These are phyloP conservation scores for Penicillium longicatenatum DNA, from an alignment of 495 filamentous ascomycete species.

Conservation along the genomic window DNA sequence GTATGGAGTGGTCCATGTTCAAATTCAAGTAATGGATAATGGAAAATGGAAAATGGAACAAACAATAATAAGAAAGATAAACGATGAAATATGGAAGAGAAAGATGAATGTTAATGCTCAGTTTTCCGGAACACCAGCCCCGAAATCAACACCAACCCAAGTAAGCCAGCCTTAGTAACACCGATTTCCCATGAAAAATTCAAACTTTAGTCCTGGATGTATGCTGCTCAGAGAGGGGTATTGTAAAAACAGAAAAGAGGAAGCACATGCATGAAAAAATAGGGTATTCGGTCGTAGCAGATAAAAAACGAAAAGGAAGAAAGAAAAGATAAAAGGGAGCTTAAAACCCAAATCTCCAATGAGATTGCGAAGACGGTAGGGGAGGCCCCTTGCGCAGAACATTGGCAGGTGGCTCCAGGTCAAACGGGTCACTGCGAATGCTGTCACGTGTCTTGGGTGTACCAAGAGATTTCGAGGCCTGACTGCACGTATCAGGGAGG, in stretches of 20 bases:
- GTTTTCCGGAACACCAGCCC: neutral
- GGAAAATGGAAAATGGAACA: too few relatives aligned
- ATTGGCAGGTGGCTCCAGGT: slow-evolving; percentile 54
- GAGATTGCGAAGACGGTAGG: slow-evolving; percentile 2
- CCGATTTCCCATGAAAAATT: neutral
- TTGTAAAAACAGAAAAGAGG: neutral
- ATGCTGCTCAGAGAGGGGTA: neutral
- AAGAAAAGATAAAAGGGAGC: too few relatives aligned
- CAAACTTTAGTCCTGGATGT: neutral
- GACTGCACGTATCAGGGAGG: slow-evolving; percentile 14
- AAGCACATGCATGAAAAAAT: neutral
- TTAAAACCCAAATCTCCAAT: neutral
- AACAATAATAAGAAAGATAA: neutral
- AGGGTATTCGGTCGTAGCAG: neutral
- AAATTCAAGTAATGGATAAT: neutral
- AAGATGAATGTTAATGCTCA: neutral
- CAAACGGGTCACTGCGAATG: slow-evolving; percentile 64
- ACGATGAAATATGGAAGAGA: neutral
- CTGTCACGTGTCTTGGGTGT: slow-evolving; percentile 24
- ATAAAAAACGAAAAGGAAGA: neutral
- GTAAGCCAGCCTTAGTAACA: neutral
- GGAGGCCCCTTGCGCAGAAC: slow-evolving; percentile 17
- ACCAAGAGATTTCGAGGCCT: slow-evolving; percentile 1
- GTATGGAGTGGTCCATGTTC: neutral
- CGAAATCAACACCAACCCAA: neutral